Evolutionary conservation across 495 filamentous ascomycete species (phyloP).

Genomic region (Penicillium robsamsonii): DNA sequence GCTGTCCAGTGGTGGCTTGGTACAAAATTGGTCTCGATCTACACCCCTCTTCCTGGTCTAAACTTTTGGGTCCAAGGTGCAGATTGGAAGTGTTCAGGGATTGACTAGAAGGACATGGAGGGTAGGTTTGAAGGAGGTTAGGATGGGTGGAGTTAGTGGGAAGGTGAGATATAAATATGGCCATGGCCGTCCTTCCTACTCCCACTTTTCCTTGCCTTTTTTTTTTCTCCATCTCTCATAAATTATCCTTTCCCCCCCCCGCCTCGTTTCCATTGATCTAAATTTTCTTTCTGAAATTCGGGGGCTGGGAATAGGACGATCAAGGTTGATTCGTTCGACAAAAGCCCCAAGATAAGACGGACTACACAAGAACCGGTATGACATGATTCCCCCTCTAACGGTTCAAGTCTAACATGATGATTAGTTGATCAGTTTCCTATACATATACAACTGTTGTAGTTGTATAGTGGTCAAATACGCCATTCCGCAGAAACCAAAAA

Average conservation of each 20-base stretch:
- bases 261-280: conserved; percentile 4
- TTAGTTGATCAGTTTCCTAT: not conserved
- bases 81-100: conserved; percentile 8
- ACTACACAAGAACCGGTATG: conserved; percentile 25
- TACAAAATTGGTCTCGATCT: conserved; percentile 27
- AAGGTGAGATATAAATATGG: conserved; percentile 24
- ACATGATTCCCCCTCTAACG: conserved; percentile 12
- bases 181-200: conserved; percentile 16
- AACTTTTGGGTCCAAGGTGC: conserved; percentile 19
- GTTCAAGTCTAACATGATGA: not conserved
- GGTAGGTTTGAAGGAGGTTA: conserved; percentile 6
- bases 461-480: not conserved
- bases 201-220: conserved; percentile 7
- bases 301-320: conserved; percentile 39
- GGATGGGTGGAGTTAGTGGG: conserved; percentile 13
- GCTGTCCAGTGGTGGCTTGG: conserved; percentile 30
- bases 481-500: not conserved
- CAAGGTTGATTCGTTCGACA: conserved; percentile 21
- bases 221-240: conserved; percentile 1
- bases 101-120: conserved; percentile 7
- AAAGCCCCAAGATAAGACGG: conserved; percentile 12
- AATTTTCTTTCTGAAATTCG: conserved; percentile 22
- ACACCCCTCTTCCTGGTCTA: conserved; percentile 19
- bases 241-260: conserved; percentile 5
- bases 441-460: not conserved